A percentile compares a stretch with the other conserved stretches of the same genome.
Conservation (phyloP, 257 asterid species). For the Primulina tabacum region DNA sequence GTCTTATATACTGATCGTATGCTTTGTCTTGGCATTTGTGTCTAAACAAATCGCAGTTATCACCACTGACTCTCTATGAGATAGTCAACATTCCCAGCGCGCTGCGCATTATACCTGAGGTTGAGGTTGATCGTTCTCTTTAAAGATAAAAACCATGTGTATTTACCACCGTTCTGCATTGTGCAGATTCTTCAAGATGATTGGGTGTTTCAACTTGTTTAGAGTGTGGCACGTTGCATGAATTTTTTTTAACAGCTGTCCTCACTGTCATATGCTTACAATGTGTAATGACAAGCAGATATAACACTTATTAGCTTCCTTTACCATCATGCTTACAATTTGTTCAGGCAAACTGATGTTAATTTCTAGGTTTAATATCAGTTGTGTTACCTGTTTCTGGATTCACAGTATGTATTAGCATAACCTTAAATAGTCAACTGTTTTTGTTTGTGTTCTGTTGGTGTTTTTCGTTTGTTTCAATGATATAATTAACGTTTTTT, state of each 20-base stretch:
- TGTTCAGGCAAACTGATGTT: neutral
- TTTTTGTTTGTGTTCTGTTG: too few relatives aligned
- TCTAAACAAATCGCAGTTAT: neutral
- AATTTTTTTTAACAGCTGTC: neutral
- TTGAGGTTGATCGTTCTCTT: neutral
- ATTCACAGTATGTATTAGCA: too few relatives aligned
- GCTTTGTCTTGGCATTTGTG: neutral
- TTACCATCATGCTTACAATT: neutral
- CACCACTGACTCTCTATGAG: neutral
- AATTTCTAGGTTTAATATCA: neutral
- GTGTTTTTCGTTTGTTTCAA: too few relatives aligned
- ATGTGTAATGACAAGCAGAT: neutral
- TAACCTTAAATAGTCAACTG: too few relatives aligned
- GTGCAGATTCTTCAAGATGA: neutral
- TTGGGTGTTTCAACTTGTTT: constrained; percentile 8
- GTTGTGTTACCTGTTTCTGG: too few relatives aligned
- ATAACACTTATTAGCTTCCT: neutral
- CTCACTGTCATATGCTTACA: neutral
- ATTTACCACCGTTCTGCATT: neutral
- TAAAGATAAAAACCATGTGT: neutral
- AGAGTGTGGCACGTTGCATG: neutral
- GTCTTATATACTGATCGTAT: neutral
- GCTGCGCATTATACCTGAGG: neutral
- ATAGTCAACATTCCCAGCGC: constrained; percentile 1
- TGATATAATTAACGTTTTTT: too few relatives aligned